phyloP scores from a whole-genome alignment of 179 eudicot species.

The Spinacia oleracea region DNA sequence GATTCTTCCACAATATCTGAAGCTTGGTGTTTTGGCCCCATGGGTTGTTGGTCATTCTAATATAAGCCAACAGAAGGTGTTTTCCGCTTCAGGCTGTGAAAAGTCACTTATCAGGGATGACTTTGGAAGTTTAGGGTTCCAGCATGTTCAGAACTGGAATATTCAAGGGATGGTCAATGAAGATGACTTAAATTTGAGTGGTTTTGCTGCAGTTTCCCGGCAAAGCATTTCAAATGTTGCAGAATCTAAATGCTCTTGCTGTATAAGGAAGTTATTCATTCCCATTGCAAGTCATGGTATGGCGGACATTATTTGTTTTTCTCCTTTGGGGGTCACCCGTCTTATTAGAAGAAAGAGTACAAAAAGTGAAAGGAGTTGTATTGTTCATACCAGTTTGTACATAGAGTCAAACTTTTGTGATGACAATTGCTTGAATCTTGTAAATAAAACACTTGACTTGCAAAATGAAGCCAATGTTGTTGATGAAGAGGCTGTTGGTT shows the following conservation, averaged over 20 bases:
- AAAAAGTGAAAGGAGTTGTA: conserved; percentile 37
- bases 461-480: conserved; percentile 42
- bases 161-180: conserved; percentile 37
- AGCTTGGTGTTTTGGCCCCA: conserved; percentile 57
- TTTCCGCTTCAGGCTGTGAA: conserved; percentile 31
- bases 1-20: conserved; percentile 45
- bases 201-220: conserved; percentile 44
- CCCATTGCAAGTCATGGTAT: conserved; percentile 45
- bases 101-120: conserved; percentile 27
- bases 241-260: conserved; percentile 29
- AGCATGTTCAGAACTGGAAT: conserved; percentile 26
- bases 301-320: conserved; percentile 65
- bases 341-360: conserved; percentile 37
- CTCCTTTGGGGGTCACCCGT: conserved; percentile 78
- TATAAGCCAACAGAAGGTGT: conserved; percentile 61
- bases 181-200: conserved; percentile 39
- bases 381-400: conserved; percentile 56
- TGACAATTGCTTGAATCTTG: conserved; percentile 37
- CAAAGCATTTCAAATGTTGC: conserved; percentile 29
- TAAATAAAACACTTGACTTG: conserved; percentile 34
- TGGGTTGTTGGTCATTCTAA: conserved; percentile 76
- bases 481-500: conserved; percentile 69
- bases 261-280: conserved; percentile 56
- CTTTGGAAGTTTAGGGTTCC: conserved; percentile 27
- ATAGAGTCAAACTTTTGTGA: conserved; percentile 47